Evolutionary conservation across 2,329 filamentous ascomycete species (phyloP), one percentile per base, ranked within the genome.

Genomic region (Pestalotiopsis sp.): DNA sequence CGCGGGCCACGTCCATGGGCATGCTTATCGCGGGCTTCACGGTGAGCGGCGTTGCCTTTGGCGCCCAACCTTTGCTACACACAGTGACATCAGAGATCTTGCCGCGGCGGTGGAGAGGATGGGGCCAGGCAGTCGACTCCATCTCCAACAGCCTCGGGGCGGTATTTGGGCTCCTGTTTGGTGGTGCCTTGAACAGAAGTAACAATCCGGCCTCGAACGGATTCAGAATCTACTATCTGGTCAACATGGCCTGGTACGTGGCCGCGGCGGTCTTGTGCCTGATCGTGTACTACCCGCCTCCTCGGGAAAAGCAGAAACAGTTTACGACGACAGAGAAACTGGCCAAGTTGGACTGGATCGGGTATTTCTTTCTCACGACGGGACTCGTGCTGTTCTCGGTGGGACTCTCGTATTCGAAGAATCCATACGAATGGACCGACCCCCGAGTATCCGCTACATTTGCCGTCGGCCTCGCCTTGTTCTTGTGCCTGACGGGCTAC

Each of bases 71-170:
- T 0, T 73, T 84, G 0, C 74, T 83, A 4, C 79, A 82, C 67
- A 74, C 79, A 4, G 78, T 84, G 64, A 74, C 77, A 1, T 81
- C 80, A 14, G 81, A 83, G 69, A 79, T 83, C 5, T 69, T 83
- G 5, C 80, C 81, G 6, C 75, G 81, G 27, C 74, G 76, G 4
- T 80, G 76, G 69, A 72, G 82, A 6, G 74, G 75, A 2, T 80
- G 73, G 67, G 81, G 75, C 1, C 81, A 83, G 71, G 80, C 78
- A 4, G 72, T 74, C 3, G 73, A 73, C 65, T 78, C 78, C 67
- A 68, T 78, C 5, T 77, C 78, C 2, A 77, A 74, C 20, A 72
- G 72, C 11, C 68, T 80, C 2, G 81, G 79, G 13, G 72, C 74
- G 25, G 68, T 79, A 14, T 61, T 74, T n/a, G 79, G 74, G 3